phyloP scores from a whole-genome alignment of 83 land plant species.

The Picea abies region DNA sequence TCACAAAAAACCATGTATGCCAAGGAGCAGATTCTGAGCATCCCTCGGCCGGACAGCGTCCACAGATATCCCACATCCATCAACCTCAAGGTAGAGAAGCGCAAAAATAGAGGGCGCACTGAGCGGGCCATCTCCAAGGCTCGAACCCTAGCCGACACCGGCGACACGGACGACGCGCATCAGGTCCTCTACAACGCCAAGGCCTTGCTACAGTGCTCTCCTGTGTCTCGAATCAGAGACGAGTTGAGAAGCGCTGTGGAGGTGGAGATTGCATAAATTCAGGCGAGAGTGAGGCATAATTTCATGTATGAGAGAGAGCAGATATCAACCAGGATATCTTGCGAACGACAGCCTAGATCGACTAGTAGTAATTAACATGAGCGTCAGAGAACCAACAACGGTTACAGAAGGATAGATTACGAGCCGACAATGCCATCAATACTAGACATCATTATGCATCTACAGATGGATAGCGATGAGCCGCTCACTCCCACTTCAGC shows the following conservation, averaged over 20 bases:
- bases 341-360: not conserved
- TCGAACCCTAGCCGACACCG: conserved; percentile 47
- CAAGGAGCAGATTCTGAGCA: conserved; percentile 31
- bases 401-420: not conserved
- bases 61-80: conserved; percentile 9
- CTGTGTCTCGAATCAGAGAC: conserved; percentile 32
- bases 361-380: no score
- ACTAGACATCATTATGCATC: conserved; percentile 16
- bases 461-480: conserved; percentile 17
- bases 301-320: not conserved
- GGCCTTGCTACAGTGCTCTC: conserved; percentile 29
- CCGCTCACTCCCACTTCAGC: conserved; percentile 19
- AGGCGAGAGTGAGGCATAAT: conserved; percentile 20
- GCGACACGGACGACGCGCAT: conserved; percentile 52
- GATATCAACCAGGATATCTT: no score
- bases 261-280: conserved; percentile 49
- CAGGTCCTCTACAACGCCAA: conserved; percentile 60
- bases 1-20: conserved; percentile 37
- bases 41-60: conserved; percentile 32
- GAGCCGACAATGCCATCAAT: not conserved
- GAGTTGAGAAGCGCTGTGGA: conserved; percentile 45
- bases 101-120: conserved; percentile 45
- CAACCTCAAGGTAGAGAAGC: conserved; percentile 47
- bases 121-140: conserved; percentile 74
- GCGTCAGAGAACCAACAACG: not conserved